These are phyloP conservation scores for Trametes cubensis DNA, from an alignment of 768 basidiomycete genomes.

Conservation along the genomic window DNA sequence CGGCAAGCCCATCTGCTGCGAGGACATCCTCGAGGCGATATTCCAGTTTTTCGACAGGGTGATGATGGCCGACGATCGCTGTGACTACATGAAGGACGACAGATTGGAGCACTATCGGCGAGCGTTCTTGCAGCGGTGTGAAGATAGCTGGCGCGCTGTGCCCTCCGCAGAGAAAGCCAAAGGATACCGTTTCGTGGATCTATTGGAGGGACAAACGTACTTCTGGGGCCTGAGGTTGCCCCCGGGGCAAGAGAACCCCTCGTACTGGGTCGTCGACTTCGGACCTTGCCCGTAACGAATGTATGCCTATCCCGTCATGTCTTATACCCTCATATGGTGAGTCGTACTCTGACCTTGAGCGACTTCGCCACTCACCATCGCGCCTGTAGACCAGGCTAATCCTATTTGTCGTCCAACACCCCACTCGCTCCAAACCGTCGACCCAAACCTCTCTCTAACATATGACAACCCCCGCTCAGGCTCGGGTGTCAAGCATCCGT, in stretches of 20 bases:
- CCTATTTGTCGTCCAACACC: conserved; percentile 3
- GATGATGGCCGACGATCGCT: conserved; percentile 17
- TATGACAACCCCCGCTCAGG: conserved; percentile 21
- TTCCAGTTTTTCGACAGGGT: conserved; percentile 21
- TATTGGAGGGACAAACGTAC: conserved; percentile 28
- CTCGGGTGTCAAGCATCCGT: conserved; percentile 11
- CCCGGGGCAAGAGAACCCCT: conserved; percentile 9
- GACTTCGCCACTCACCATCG: neutral
- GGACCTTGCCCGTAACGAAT: neutral
- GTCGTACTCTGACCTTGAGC: neutral
- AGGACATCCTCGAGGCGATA: conserved; percentile 27
- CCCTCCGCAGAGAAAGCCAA: conserved; percentile 11
- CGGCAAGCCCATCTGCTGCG: conserved; percentile 19
- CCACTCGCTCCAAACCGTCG: conserved; percentile 3
- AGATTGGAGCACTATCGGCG: conserved; percentile 5
- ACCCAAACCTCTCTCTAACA: neutral
- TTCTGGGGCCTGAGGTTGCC: conserved; percentile 30
- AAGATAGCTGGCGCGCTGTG: conserved; percentile 12
- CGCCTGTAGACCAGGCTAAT: conserved; percentile 8
- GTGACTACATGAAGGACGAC: conserved; percentile 3
- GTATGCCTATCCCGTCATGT: conserved; percentile 12
- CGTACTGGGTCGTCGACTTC: conserved; percentile 15
- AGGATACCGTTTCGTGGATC: conserved; percentile 30
- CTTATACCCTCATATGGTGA: conserved; percentile 22
- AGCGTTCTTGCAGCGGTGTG: conserved; percentile 25